Evolutionary conservation across 2,329 filamentous ascomycete genomes (phyloP), one percentile per base, ranked within the genome.

Genomic region (Colletotrichum orbiculare): DNA sequence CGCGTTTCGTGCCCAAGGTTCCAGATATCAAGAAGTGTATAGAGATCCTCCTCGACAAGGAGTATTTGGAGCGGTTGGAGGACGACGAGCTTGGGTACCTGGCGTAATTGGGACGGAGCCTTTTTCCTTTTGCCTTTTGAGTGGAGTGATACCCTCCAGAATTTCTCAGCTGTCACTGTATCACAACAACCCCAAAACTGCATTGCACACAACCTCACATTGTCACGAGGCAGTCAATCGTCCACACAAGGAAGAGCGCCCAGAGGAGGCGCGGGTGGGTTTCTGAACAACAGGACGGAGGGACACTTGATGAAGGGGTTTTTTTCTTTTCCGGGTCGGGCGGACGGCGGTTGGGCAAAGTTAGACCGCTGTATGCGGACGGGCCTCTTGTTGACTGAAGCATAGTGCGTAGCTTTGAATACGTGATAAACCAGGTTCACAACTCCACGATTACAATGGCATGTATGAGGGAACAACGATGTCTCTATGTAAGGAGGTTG

Each of bases 11-110:
- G 63, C 96, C 96, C 45, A 97, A 97, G 81, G 87, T 99, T 37
- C 85, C 88, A 13, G 96, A 99, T 72, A 99, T 99, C 87, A 99
- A 99, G 85, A 99, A 98, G 83, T 97, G 96, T 79, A 98, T 99
- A 76, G 96, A 99, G 79, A 97, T 97, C 69, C 85, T 99, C 45
- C 90, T 99, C 69, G 96, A 99, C 84, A 99, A 99, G 84, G 96
- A 99, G 78, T 99, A 99, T 74, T 87, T 99, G 53, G 96, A 99
- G 83, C 92, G 96, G 62, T 82, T 98, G 64, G 96, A 98, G 52
- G 94, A 93, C 59, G 96, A 98, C 74, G 94, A 97, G 75, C 86
- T 99, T 66, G 93, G 95, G 62, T 98, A 98, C 78, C 89, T 98
- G 69, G 95, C 95, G 72, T 97, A 87, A 86, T 66, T 45, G 66